These are phyloP conservation scores for Russula vinacea DNA, from an alignment of 768 basidiomycete species.

Conservation along the genomic window DNA sequence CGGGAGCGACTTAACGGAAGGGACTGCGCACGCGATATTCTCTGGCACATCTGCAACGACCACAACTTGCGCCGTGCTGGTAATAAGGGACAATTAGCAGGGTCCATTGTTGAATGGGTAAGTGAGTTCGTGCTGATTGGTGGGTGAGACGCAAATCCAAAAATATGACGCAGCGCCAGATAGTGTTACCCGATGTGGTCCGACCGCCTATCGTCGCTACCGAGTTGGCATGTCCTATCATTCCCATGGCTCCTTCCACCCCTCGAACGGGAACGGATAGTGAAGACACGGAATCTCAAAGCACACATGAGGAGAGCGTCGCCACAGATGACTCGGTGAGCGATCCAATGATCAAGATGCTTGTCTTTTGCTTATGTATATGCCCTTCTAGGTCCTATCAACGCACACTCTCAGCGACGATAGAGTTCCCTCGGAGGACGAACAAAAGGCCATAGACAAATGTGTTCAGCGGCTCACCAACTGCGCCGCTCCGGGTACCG, in stretches of 20 bases:
- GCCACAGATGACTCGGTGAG: background rate
- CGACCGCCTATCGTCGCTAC: background rate
- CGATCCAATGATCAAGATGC: too few relatives aligned
- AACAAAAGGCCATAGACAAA: background rate
- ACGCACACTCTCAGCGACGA: background rate
- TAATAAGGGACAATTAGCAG: slow-evolving; percentile 8
- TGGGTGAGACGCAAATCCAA: too few relatives aligned
- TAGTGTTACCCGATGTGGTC: background rate
- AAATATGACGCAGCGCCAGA: background rate
- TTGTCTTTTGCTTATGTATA: too few relatives aligned
- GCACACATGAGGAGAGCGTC: background rate
- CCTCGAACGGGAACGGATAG: background rate
- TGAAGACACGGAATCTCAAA: background rate
- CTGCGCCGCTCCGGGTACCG: background rate
- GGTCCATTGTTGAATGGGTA: slow-evolving; percentile 22
- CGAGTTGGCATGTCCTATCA: too few relatives aligned
- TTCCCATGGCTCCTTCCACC: background rate
- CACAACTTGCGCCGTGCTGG: slow-evolving; percentile 16
- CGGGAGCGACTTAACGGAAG: background rate
- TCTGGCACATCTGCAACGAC: slow-evolving; percentile 27
- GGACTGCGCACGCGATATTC: background rate
- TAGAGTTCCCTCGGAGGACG: too few relatives aligned
- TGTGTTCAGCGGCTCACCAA: background rate
- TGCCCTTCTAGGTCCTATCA: background rate
- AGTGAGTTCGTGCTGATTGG: background rate